A percentile compares a stretch with the other conserved stretches of the same genome.
Evolutionary conservation across 768 basidiomycete species (phyloP).

Genomic region (Leccinum fibrillosum): DNA sequence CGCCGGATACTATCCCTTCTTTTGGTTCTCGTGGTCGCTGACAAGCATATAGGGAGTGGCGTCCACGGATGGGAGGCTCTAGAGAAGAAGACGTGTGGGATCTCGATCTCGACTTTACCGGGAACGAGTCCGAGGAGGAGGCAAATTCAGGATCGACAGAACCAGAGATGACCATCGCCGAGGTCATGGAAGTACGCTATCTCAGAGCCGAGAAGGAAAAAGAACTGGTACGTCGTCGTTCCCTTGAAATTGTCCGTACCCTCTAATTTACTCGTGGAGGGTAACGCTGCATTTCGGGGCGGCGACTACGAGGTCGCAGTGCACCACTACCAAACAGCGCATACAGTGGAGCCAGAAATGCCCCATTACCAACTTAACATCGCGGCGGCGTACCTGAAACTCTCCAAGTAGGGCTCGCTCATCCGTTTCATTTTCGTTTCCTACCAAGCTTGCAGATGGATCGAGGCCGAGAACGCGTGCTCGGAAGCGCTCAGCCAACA

Average conservation of each 20-base stretch:
- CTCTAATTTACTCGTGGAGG: conserved; percentile 38
- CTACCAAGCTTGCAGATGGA: conserved; percentile 48
- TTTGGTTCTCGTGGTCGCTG: background rate
- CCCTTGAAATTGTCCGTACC: background rate
- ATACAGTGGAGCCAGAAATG: conserved; percentile 65
- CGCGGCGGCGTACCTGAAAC: conserved; percentile 69
- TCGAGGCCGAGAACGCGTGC: conserved; percentile 69
- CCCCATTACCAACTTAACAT: conserved; percentile 77
- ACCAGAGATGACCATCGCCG: conserved; percentile 58
- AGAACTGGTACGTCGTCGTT: conserved; percentile 48
- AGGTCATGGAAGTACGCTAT: conserved; percentile 74
- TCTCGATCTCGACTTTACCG: conserved; percentile 62
- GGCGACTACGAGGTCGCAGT: conserved; percentile 57
- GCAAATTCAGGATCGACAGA: conserved; percentile 34
- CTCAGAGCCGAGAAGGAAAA: conserved; percentile 69
- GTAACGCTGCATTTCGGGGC: conserved; percentile 64
- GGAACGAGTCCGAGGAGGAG: conserved; percentile 49
- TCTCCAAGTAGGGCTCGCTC: conserved; percentile 48
- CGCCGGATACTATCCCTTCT: background rate
- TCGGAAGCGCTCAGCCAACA: conserved; percentile 62
- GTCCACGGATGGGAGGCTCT: conserved; percentile 72
- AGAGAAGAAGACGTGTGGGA: conserved; percentile 81
- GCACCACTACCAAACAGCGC: conserved; percentile 55
- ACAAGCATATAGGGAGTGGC: conserved; percentile 42
- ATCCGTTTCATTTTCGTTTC: conserved; percentile 1